phyloP scores from a whole-genome alignment of 1,139 yeast species.

The Diutina siamensis region DNA sequence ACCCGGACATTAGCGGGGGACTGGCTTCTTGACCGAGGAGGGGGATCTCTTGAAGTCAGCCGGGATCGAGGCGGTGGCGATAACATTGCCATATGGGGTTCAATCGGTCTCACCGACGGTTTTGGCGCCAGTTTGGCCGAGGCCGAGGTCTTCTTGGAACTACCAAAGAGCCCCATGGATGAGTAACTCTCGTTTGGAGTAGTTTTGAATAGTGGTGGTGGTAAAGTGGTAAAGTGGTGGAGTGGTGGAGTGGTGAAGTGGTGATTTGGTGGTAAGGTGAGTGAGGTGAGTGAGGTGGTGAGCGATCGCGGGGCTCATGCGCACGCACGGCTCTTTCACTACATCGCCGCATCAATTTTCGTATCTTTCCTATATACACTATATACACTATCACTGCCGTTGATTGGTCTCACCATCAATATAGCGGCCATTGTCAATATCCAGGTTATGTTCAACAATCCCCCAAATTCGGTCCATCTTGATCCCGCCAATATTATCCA shows the following conservation, averaged over 20 bases:
- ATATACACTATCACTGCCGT: neutral
- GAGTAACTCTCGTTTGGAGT: neutral
- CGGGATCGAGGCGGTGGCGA: neutral
- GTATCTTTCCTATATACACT: neutral
- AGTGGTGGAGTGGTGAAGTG: too few species aligned
- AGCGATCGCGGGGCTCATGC: neutral
- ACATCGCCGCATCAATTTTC: neutral
- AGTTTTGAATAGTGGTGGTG: neutral
- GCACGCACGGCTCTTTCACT: neutral
- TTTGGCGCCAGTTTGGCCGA: neutral
- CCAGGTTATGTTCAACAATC: slow-evolving; percentile 54
- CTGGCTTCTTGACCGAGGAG: neutral
- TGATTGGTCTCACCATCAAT: neutral
- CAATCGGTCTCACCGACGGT: neutral
- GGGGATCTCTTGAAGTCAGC: neutral
- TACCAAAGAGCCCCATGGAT: slow-evolving; percentile 1
- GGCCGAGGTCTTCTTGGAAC: neutral
- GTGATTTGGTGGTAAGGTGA: too few species aligned
- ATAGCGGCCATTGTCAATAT: slow-evolving; percentile 53
- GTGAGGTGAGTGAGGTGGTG: too few species aligned
- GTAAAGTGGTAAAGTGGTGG: too few species aligned
- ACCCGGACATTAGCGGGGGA: neutral
- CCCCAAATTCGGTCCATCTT: slow-evolving; percentile 84
- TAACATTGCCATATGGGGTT: neutral
- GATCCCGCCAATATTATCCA: slow-evolving; percentile 69